Conservation (phyloP, 1,139 yeast species). For the Torulaspora globosa region DNA sequence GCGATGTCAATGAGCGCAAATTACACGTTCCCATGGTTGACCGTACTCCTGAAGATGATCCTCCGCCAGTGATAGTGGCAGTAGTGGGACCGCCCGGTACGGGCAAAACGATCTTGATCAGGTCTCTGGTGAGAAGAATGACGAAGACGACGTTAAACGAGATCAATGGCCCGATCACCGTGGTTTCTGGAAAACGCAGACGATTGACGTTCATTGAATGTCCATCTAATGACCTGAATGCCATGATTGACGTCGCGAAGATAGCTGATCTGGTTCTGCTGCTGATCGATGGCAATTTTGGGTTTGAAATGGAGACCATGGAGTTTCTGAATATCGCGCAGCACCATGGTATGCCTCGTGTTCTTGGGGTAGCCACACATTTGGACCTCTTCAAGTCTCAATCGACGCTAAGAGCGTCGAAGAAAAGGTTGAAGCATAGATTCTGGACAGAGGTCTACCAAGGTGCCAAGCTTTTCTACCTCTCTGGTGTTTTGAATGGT, state of each 20-base stretch:
- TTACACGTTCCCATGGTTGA: conserved; percentile 97
- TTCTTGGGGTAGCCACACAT: conserved; percentile 93
- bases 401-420: conserved; percentile 83
- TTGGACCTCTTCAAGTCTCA: conserved; percentile 89
- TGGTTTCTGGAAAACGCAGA: conserved; percentile 94
- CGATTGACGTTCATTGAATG: conserved; percentile 92
- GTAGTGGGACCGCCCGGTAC: conserved; percentile 99
- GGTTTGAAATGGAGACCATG: conserved; percentile 99
- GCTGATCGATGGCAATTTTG: conserved; percentile 94
- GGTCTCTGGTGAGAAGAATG: conserved; percentile 80
- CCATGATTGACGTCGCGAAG: conserved; percentile 96
- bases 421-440: conserved; percentile 86
- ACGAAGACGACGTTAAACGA: conserved; percentile 85
- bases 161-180: conserved; percentile 93
- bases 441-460: conserved; percentile 99
- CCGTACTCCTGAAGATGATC: conserved; percentile 94
- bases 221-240: conserved; percentile 76
- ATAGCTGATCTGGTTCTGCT: conserved; percentile 88
- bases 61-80: conserved; percentile 94
- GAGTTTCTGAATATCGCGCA: conserved; percentile 94
- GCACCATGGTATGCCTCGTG: conserved; percentile 98
- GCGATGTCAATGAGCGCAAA: conserved; percentile 80
- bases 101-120: conserved; percentile 90
- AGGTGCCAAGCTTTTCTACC: conserved; percentile 92
- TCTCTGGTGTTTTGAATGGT: conserved; percentile 95